Base-by-base conservation (phyloP, 2,329 filamentous ascomycete species). In the Chlorencoelia australis region DNA sequence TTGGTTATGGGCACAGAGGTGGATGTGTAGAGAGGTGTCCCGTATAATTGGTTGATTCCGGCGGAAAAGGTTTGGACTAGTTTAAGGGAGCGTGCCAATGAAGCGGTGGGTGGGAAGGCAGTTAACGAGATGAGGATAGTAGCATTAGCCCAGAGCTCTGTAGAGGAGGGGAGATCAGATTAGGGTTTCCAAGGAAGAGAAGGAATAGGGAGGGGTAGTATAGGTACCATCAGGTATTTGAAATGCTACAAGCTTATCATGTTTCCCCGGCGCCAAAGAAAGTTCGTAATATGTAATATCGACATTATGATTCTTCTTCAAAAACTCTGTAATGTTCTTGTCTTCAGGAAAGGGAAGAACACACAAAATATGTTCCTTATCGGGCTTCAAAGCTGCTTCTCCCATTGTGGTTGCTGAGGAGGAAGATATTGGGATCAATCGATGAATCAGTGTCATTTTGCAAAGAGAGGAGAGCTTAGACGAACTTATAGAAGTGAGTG, bases 281-380 rank as follows among this genome's bases (percentile, higher is more conserved):
- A 60, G 44, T 27, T 58, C 42, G 31, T 57, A 44, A 43, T 60
- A 69, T 7, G 55, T 59, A 33, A 71, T 53, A n/a, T 65, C 56
- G 42, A 69, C 56, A 48, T 62, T 49, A 55, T 61, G 68, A 35
- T 57, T 63, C 32, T 54, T 52, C 24, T 50, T 60, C 35, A 67
- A 59, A 33, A 50, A 49, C 30, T 53, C 53, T 19, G 65, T 43
- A 17, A 63, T 46, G 1, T 53, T 46, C 16, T 52, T 54, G n/a
- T 64, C 60, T 35, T 63, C 59, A 5, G 62, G 56, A 36, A 59
- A 61, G 2, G 63, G 62, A 1, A 68, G 46, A 14, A 64, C 51
- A 42, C 60, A 55, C 16, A 71, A 57, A 22, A 72, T 57, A 37
- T 57, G 53, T 41, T 61, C 62, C 35, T 54, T 46, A 28, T 53